Base-by-base conservation (phyloP, 306 rosid species). In the Chamaecrista fasciculata region DNA sequence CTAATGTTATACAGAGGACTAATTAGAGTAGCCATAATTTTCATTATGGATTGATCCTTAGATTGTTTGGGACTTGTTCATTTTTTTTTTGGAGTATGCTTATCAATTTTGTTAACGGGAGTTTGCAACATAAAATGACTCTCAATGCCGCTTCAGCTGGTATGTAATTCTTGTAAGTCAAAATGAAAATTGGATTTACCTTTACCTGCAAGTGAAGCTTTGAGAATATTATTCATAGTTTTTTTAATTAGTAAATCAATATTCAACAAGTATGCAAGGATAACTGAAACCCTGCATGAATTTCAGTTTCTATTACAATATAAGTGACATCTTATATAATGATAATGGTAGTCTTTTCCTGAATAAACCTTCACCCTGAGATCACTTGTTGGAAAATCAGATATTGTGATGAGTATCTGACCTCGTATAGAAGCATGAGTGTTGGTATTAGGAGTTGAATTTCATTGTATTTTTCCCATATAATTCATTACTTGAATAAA, bases 1-100 rank as follows among this genome's bases (percentile, higher is more conserved):
- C n/a, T n/a, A n/a, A 46, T 47, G 23, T 28, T 66, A 20, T 52
- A 53, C 37, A 60, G 66, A 66, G 64, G 72, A 67, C 69, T 65
- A 58, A 4, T 55, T 34, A 33, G 34, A 57, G 15, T 57, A 37
- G 39, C 31, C 29, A 57, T 75, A 16, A 50, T 12, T 12, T 31
- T 79, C 21, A 60, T 49, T 53, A 34, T 43, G 62, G 61, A 48
- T 43, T 69, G 61, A 48, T 67, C 59, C 25, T 37, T 4, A 40
- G 70, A n/a, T 59, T 60, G 28, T 34, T 61, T 24, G 55, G 40
- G 26, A 25, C n/a, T 64, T 43, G 4, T 10, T 44, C 36, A 12
- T 44, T 44, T 25, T 11, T 25, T 11, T 4, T n/a, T 59, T 59
- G 28, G 2, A 16, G 53, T 58, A 57, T 75, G 19, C 50, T 26